Conservation (phyloP, 2,329 filamentous ascomycete genomes). For the Diplodia scrobiculata region DNA sequence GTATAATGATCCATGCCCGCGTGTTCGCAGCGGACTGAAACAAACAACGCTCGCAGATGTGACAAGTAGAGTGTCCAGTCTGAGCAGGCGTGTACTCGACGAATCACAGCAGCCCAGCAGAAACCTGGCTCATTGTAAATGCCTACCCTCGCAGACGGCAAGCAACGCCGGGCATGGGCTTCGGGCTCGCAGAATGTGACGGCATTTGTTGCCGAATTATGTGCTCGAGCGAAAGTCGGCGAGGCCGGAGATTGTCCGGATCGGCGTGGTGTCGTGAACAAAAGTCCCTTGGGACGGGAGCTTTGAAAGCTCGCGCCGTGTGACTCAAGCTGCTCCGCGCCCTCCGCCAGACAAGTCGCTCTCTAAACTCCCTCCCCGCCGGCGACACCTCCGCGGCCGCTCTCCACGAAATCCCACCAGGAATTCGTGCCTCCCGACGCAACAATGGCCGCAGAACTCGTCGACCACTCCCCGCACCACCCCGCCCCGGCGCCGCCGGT, state of each 20-base stretch:
- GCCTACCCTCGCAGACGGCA: not conserved
- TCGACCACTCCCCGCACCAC: conserved; percentile 86
- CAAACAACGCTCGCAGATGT: not conserved
- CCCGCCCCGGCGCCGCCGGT: conserved; percentile 73
- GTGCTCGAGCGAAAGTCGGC: not conserved
- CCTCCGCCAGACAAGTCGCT: not conserved
- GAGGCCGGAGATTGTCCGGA: conserved; percentile 10
- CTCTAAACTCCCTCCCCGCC: not conserved
- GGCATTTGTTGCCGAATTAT: not conserved
- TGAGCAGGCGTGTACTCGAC: not conserved
- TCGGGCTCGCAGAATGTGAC: not conserved
- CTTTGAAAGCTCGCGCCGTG: not conserved
- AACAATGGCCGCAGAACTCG: conserved; percentile 54
- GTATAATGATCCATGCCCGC: not conserved
- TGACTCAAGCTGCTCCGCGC: conserved; percentile 10
- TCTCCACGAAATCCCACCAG: not conserved
- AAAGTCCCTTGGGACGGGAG: not conserved
- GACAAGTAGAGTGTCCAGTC: not conserved
- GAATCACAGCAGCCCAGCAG: not conserved
- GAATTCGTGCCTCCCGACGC: conserved; percentile 3
- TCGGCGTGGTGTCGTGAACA: not conserved
- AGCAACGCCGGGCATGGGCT: not conserved
- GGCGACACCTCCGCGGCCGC: not conserved
- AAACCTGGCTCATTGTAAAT: not conserved
- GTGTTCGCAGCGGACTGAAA: not conserved